Conservation (phyloP, 352 stramenopile species). For the Globisporangium polare region DNA sequence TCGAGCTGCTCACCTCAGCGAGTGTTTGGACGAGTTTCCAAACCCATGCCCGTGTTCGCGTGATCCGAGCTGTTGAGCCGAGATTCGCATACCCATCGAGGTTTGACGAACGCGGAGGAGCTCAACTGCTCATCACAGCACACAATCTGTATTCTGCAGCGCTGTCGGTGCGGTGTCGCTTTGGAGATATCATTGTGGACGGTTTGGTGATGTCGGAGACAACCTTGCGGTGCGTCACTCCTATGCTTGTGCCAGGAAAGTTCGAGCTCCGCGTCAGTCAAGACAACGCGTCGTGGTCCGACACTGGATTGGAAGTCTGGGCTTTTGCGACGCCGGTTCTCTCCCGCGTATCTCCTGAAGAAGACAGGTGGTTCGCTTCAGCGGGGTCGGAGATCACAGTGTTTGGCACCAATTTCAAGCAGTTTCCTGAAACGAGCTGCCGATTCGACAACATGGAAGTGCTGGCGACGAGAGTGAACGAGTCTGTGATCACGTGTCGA, state of each 20-base stretch:
- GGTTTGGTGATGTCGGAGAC: conserved; percentile 24
- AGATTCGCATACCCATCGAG: conserved; percentile 17
- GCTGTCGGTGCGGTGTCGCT: conserved; percentile 32
- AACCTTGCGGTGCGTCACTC: conserved; percentile 30
- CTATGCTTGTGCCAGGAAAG: conserved; percentile 20
- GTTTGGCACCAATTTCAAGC: conserved; percentile 37
- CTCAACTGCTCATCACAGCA: conserved; percentile 26
- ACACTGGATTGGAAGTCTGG: conserved; percentile 22
- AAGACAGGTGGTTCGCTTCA: neutral
- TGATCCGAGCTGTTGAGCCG: conserved; percentile 27
- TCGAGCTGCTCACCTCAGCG: conserved; percentile 18
- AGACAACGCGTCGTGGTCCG: conserved; percentile 36
- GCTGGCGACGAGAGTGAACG: conserved; percentile 23
- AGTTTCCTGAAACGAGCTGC: conserved; percentile 27
- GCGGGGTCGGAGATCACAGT: conserved; percentile 22
- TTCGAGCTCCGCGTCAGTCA: conserved; percentile 25
- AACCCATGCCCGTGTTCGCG: conserved; percentile 23
- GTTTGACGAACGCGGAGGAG: conserved; percentile 50
- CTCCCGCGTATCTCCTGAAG: conserved; percentile 22
- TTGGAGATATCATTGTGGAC: conserved; percentile 23
- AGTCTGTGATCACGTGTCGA: conserved; percentile 27
- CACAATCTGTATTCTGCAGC: conserved; percentile 19
- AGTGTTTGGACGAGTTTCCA: conserved; percentile 14
- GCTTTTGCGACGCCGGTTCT: conserved; percentile 29
- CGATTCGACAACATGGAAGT: conserved; percentile 26